Conservation (phyloP, 2,329 filamentous ascomycete genomes). For the Fusarium sp. region DNA sequence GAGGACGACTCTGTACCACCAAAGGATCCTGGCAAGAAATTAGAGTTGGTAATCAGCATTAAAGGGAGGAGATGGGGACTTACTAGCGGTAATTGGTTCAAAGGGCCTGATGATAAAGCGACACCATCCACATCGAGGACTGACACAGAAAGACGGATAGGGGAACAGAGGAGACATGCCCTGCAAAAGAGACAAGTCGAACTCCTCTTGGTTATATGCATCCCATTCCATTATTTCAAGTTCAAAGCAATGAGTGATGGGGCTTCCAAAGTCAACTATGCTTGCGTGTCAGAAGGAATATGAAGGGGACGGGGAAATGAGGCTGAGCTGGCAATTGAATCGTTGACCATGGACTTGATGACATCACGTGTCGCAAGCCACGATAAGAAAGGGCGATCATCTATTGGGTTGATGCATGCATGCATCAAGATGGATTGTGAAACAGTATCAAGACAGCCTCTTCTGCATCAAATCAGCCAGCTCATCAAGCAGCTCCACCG, state of each 20-base stretch:
- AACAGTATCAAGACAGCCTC: slow-evolving; percentile 43
- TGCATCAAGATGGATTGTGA: too few relatives aligned
- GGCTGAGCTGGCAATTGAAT: background rate
- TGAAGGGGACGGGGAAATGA: background rate
- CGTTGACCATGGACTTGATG: slow-evolving; percentile 1
- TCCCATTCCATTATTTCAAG: background rate
- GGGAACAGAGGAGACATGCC: slow-evolving; percentile 8
- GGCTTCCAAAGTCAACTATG: slow-evolving; percentile 14
- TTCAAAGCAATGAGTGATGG: slow-evolving; percentile 15
- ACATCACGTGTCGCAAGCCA: slow-evolving; percentile 23
- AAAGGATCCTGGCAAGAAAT: slow-evolving; percentile 6
- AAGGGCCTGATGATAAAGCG: slow-evolving; percentile 23
- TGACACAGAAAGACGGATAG: slow-evolving; percentile 28
- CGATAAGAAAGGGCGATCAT: slow-evolving; percentile 6
- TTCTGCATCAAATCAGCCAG: slow-evolving; percentile 67
- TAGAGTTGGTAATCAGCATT: background rate
- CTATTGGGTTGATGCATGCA: background rate
- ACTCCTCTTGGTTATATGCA: too few relatives aligned
- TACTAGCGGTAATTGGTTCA: slow-evolving; percentile 20
- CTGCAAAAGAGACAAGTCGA: slow-evolving; percentile 1
- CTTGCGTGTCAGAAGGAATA: background rate
- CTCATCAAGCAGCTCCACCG: slow-evolving; percentile 89
- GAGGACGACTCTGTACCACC: slow-evolving; percentile 12
- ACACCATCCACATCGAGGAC: slow-evolving; percentile 29
- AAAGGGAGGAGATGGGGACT: background rate